These are phyloP conservation scores for Nemania abortiva DNA, from an alignment of 2,329 filamentous ascomycete genomes.

Conservation along the genomic window DNA sequence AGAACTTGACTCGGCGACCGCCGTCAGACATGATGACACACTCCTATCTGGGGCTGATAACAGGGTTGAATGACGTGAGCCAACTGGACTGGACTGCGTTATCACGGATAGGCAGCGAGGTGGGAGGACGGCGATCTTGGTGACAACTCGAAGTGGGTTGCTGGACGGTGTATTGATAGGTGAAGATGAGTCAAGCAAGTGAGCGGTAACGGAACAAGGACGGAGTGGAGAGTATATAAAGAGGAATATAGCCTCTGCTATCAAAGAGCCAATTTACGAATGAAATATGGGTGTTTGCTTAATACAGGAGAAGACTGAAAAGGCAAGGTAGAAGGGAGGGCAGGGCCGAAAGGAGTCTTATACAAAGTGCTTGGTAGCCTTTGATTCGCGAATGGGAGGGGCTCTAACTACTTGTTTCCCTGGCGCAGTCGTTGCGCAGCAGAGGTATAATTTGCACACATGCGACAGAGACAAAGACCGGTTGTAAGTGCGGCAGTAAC, in stretches of 20 bases:
- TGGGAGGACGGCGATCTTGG: constrained; percentile 26
- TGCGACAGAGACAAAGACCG: constrained; percentile 18
- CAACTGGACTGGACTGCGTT: constrained; percentile 25
- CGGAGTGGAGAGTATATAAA: constrained; percentile 29
- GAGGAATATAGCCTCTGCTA: constrained; percentile 19
- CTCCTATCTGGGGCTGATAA: neutral
- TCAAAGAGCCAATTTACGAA: constrained; percentile 24
- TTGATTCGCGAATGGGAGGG: constrained; percentile 41
- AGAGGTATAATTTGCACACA: constrained; percentile 26
- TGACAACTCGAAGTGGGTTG: constrained; percentile 29
- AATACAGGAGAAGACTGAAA: constrained; percentile 29
- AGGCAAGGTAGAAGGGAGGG: constrained; percentile 31
- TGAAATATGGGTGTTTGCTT: constrained; percentile 23
- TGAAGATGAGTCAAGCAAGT: constrained; percentile 31
- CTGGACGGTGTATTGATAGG: constrained; percentile 20
- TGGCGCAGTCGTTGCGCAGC: constrained; percentile 41
- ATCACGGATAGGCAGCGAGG: constrained; percentile 26
- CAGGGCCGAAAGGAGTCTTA: constrained; percentile 41
- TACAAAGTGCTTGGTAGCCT: constrained; percentile 37
- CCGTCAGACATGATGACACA: constrained; percentile 42
- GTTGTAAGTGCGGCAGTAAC: constrained; percentile 38
- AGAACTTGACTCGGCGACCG: constrained; percentile 44
- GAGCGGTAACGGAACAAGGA: constrained; percentile 17
- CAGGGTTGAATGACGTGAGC: constrained; percentile 11
- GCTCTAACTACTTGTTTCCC: constrained; percentile 10